These are phyloP conservation scores for Postia placenta DNA, from an alignment of 768 basidiomycete species.

Conservation along the genomic window DNA sequence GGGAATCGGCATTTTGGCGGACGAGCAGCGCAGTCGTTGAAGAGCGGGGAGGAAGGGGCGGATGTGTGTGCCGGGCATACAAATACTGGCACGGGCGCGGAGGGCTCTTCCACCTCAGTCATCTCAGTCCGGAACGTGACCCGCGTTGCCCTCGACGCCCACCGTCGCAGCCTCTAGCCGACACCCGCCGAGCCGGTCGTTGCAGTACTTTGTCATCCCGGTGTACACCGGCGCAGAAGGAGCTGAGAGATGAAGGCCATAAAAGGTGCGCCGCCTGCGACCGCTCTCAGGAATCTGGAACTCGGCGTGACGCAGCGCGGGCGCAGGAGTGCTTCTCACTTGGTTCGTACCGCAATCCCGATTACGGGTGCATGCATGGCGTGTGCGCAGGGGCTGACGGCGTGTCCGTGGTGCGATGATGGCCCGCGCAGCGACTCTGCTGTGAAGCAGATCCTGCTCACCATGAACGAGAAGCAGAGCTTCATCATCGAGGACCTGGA, in stretches of 20 bases:
- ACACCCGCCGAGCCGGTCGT: background rate
- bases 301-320: no score
- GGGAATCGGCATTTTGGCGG: conserved; percentile 20
- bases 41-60: background rate
- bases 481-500: conserved; percentile 89
- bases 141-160: conserved; percentile 7
- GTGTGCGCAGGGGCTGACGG: background rate
- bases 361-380: background rate
- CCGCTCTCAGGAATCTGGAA: no score
- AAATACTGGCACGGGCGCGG: conserved; percentile 1
- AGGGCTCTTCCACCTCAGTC: conserved; percentile 2
- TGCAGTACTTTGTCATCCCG: background rate
- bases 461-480: conserved; percentile 72
- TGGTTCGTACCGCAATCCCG: conserved; percentile 37
- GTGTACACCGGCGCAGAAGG: conserved; percentile 6
- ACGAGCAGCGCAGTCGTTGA: background rate
- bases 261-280: conserved; percentile 50
- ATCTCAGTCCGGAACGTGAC: conserved; percentile 5
- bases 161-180: conserved; percentile 6
- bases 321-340: conserved; percentile 56
- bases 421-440: conserved; percentile 66
- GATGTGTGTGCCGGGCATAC: conserved; percentile 1
- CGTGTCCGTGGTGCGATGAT: background rate
- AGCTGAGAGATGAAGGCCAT: conserved; percentile 49
- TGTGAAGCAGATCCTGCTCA: conserved; percentile 80